Conservation (phyloP, 2,329 filamentous ascomycete species). For the Cercospora brassicicola region DNA sequence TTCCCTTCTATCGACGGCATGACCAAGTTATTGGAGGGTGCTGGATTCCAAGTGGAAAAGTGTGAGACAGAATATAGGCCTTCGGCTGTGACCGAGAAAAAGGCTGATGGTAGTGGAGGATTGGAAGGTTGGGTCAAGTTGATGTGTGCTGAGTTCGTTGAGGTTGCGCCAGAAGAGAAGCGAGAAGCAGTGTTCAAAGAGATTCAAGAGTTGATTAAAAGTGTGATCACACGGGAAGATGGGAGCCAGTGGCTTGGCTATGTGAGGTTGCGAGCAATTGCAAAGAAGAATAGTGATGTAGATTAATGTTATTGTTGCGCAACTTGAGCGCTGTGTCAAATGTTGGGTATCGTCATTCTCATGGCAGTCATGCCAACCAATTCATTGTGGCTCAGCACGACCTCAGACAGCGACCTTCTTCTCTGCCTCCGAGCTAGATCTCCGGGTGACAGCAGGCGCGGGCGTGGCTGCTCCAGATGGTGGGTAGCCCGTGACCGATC, state of each 20-base stretch:
- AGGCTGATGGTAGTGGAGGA: slow-evolving; percentile 32
- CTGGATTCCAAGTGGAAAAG: slow-evolving; percentile 48
- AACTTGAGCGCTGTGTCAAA: neutral
- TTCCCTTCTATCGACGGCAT: slow-evolving; percentile 67
- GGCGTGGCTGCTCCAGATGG: neutral
- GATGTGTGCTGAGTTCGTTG: slow-evolving; percentile 61
- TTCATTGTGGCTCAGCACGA: neutral
- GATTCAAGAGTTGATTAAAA: slow-evolving; percentile 56
- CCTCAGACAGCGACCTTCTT: neutral
- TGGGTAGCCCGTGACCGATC: slow-evolving; percentile 1
- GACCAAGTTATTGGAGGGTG: slow-evolving; percentile 38
- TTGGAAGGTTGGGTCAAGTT: slow-evolving; percentile 53
- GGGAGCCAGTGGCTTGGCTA: slow-evolving; percentile 54
- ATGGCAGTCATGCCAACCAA: neutral
- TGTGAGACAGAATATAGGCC: slow-evolving; percentile 66
- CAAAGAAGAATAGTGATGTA: slow-evolving; percentile 34
- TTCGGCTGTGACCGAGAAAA: slow-evolving; percentile 51
- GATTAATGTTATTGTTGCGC: neutral
- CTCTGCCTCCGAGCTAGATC: slow-evolving; percentile 5
- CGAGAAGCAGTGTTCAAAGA: slow-evolving; percentile 57
- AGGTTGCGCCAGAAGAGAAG: slow-evolving; percentile 49
- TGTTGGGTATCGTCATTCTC: neutral
- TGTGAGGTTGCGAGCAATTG: slow-evolving; percentile 48
- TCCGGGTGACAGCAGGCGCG: neutral
- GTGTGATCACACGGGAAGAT: slow-evolving; percentile 57